These are phyloP conservation scores for Dioscorea zingiberensis DNA, from an alignment of 106 monocot species.

Conservation along the genomic window DNA sequence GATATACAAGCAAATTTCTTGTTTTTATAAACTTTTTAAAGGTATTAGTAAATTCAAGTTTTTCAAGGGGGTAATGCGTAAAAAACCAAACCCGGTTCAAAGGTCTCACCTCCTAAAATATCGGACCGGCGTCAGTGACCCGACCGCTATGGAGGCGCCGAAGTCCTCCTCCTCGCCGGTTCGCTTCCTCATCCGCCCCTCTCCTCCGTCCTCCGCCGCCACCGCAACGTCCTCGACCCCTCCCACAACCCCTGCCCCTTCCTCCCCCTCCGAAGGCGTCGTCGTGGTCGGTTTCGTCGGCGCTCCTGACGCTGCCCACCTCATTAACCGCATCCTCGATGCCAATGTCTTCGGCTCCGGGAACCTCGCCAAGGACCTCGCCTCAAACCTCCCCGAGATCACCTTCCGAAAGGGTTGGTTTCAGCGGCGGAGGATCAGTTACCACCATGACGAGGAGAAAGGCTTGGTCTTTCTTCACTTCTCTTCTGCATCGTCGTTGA, in stretches of 20 bases:
- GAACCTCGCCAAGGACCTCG: conserved; percentile 29
- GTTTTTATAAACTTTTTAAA: too few species aligned
- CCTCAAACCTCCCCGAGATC: background rate
- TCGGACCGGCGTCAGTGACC: background rate
- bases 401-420: conserved; percentile 20
- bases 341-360: conserved; percentile 61
- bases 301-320: conserved; percentile 31
- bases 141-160: background rate
- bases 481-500: conserved; percentile 13
- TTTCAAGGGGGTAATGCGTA: too few species aligned
- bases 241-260: background rate
- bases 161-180: background rate
- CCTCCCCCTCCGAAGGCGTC: conserved; percentile 38
- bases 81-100: too few species aligned
- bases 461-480: conserved; percentile 67
- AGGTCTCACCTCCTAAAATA: too few species aligned
- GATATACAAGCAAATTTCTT: too few species aligned
- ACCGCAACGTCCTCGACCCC: background rate
- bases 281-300: conserved; percentile 84
- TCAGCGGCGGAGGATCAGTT: conserved; percentile 38
- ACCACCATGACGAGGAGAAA: conserved; percentile 50
- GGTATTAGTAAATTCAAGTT: too few species aligned
- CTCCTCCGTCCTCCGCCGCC: background rate
- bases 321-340: conserved; percentile 73
- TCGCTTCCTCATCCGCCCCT: background rate